phyloP scores from a whole-genome alignment of 805 yeast genomes.

The Hanseniaspora clermontiae region DNA sequence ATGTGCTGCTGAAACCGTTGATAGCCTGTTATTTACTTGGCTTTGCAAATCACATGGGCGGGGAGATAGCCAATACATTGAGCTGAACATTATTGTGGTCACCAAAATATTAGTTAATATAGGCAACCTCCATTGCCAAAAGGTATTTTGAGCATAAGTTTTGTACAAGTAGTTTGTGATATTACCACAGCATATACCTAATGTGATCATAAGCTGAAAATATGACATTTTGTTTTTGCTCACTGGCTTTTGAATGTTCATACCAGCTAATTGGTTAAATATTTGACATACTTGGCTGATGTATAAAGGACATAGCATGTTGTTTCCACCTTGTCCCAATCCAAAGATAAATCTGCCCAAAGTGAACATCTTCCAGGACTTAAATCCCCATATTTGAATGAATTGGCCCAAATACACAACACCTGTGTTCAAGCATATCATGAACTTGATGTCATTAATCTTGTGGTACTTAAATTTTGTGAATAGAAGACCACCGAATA shows the following conservation, averaged over 20 bases:
- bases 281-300: conserved; percentile 57
- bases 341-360: conserved; percentile 33
- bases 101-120: conserved; percentile 35
- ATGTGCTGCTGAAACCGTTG: conserved; percentile 19
- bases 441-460: conserved; percentile 49
- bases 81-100: conserved; percentile 37
- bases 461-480: conserved; percentile 44
- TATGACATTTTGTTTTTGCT: conserved; percentile 56
- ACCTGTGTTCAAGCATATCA: conserved; percentile 42
- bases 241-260: conserved; percentile 48
- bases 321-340: conserved; percentile 51
- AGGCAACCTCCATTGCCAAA: conserved; percentile 58
- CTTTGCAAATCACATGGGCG: conserved; percentile 39
- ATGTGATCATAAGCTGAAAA: conserved; percentile 50
- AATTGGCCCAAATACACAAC: conserved; percentile 38
- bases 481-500: conserved; percentile 52
- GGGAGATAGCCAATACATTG: conserved; percentile 46
- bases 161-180: conserved; percentile 40
- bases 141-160: conserved; percentile 23
- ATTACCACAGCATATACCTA: conserved; percentile 57
- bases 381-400: conserved; percentile 40
- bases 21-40: background rate
- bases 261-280: conserved; percentile 55
- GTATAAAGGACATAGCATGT: conserved; percentile 57
- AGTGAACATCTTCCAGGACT: conserved; percentile 15